A percentile compares a stretch with the other conserved stretches of the same genome.
These are phyloP conservation scores for Saitozyma sp. DNA, from an alignment of 768 basidiomycete genomes.

Conservation along the genomic window DNA sequence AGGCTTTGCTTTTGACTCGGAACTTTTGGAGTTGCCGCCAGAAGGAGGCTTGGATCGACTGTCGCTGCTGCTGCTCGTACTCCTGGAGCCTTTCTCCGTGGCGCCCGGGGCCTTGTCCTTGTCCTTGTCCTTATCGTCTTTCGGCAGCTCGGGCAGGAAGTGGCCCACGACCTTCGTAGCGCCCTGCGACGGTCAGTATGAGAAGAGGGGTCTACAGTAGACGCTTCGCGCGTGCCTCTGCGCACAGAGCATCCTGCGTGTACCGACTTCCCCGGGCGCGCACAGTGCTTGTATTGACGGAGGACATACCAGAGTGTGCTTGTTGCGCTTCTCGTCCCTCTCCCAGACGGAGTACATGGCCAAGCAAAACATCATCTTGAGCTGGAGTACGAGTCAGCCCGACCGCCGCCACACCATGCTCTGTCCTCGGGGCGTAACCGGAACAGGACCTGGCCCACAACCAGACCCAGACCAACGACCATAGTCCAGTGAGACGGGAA, in stretches of 20 bases:
- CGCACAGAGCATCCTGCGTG: no score
- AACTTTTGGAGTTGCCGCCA: no score
- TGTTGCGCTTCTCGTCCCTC: slow-evolving; percentile 5
- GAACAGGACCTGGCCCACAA: no score
- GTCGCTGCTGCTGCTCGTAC: slow-evolving; percentile 1
- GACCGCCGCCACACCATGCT: neutral
- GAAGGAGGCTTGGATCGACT: neutral
- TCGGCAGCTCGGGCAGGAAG: slow-evolving; percentile 22
- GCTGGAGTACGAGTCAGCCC: slow-evolving; percentile 11
- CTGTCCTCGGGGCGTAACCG: no score
- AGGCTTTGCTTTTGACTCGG: no score
- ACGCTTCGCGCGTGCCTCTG: no score
- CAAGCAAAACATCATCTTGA: slow-evolving; percentile 31
- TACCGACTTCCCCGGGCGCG: neutral
- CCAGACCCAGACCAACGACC: no score
- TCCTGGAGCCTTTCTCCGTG: slow-evolving; percentile 5
- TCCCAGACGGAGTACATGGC: slow-evolving; percentile 20
- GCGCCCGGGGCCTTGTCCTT: slow-evolving; percentile 11
- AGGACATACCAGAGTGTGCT: slow-evolving; percentile 8
- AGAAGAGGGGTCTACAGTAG: no score
- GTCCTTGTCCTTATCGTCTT: slow-evolving; percentile 11
- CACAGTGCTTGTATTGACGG: neutral
- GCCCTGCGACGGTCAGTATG: slow-evolving; percentile 13
- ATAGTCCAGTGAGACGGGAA: neutral
- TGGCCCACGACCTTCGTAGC: slow-evolving; percentile 26